Conservation (phyloP, 2,329 filamentous ascomycete genomes). For the Fusarium praegraminearum region DNA sequence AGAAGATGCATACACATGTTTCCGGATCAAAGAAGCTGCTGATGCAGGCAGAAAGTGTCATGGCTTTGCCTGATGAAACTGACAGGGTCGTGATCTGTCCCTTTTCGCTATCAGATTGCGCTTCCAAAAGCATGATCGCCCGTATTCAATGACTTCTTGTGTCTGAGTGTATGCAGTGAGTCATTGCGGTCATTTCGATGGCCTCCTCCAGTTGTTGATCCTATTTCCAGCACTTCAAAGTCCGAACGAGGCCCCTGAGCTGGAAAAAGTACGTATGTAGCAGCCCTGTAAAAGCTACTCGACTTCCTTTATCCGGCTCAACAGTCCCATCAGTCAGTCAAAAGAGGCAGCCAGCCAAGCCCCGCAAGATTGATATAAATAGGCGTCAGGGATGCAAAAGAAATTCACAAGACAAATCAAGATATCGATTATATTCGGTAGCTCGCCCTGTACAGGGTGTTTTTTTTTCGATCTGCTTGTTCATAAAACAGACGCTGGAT, state of each 20-base stretch:
- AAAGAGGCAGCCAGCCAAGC: conserved; percentile 1
- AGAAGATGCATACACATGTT: background rate
- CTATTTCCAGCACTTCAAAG: conserved; percentile 6
- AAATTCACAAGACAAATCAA: background rate
- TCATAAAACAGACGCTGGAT: background rate
- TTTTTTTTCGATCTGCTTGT: background rate
- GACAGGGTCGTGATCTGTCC: background rate
- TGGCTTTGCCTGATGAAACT: background rate
- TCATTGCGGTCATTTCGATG: background rate
- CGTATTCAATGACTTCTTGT: background rate
- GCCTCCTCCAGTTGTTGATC: conserved; percentile 12
- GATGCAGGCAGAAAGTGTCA: background rate
- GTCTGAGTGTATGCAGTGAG: background rate
- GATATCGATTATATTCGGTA: background rate
- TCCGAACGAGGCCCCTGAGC: conserved; percentile 10
- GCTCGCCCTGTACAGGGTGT: background rate
- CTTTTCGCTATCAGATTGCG: background rate
- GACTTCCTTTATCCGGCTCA: conserved; percentile 14
- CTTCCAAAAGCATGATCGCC: background rate
- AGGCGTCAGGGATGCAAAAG: background rate
- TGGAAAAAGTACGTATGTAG: conserved; percentile 4
- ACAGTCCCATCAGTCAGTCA: conserved; percentile 7
- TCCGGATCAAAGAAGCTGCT: background rate
- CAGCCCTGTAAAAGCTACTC: conserved; percentile 1
- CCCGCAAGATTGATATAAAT: background rate